Evolutionary conservation across 345 rosid species (phyloP).

Genomic region (Abelmoschus esculentus): DNA sequence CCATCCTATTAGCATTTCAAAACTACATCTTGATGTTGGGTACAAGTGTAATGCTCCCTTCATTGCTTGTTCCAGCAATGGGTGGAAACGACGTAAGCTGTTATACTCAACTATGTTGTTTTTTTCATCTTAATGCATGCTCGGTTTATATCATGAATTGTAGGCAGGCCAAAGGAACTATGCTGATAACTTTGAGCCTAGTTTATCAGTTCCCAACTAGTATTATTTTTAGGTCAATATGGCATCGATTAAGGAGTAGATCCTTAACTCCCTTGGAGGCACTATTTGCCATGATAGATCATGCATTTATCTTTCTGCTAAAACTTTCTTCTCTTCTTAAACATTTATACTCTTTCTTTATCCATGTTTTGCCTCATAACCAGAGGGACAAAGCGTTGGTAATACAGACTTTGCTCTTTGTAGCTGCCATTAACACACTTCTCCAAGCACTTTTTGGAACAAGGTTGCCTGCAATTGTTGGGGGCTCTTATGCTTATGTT

Average conservation of each 20-base stretch:
- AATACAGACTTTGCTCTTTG: conserved; percentile 81
- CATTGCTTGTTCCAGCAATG: conserved; percentile 74
- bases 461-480: conserved; percentile 83
- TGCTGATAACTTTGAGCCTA: conserved; percentile 4
- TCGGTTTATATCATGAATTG: background rate
- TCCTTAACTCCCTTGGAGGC: conserved; percentile 6
- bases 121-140: background rate
- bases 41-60: conserved; percentile 76
- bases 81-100: conserved; percentile 71
- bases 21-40: conserved; percentile 91
- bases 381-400: conserved; percentile 88
- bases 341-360: background rate
- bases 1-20: conserved; percentile 74
- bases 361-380: conserved; percentile 9
- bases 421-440: conserved; percentile 83
- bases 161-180: background rate
- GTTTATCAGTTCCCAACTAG: conserved; percentile 5
- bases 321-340: background rate
- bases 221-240: conserved; percentile 2
- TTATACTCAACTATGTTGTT: conserved; percentile 1
- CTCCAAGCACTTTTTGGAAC: conserved; percentile 85
- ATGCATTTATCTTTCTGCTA: background rate
- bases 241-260: background rate
- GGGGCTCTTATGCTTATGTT: conserved; percentile 73
- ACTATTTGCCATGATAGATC: background rate